Conservation (phyloP, 306 rosid species). For the Lotus japonicus region DNA sequence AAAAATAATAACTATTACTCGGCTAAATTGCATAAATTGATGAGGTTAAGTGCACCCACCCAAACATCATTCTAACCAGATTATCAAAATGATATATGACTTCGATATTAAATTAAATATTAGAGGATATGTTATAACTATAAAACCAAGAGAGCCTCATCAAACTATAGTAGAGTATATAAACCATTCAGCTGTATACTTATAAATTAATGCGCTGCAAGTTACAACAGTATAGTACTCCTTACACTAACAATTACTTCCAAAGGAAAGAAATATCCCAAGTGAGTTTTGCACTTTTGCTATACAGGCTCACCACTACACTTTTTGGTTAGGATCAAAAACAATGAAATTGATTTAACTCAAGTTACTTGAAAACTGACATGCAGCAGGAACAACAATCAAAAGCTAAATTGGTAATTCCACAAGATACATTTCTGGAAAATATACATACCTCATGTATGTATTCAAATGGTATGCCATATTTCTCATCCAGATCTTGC, state of each 20-base stretch:
- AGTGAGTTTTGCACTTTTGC: neutral
- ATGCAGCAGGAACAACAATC: neutral
- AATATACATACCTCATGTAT: conserved; percentile 57
- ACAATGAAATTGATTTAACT: neutral
- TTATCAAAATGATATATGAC: neutral
- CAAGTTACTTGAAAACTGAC: neutral
- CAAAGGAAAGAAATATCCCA: neutral
- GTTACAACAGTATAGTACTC: neutral
- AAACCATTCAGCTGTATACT: neutral
- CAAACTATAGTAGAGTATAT: neutral
- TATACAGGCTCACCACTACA: neutral
- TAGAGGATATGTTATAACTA: neutral
- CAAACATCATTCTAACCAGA: neutral
- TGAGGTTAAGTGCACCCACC: neutral
- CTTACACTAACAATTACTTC: neutral
- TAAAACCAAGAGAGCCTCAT: neutral
- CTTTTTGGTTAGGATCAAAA: neutral
- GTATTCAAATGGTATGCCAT: conserved; percentile 75
- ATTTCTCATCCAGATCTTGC: conserved; percentile 51
- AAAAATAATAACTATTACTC: neutral
- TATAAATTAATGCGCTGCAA: neutral
- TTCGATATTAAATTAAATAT: neutral
- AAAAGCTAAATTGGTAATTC: conserved; percentile 13
- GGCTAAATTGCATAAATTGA: neutral
- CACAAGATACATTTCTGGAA: conserved; percentile 16